Conservation (phyloP, 768 basidiomycete species). For the Phlegmacium glaucopus region DNA sequence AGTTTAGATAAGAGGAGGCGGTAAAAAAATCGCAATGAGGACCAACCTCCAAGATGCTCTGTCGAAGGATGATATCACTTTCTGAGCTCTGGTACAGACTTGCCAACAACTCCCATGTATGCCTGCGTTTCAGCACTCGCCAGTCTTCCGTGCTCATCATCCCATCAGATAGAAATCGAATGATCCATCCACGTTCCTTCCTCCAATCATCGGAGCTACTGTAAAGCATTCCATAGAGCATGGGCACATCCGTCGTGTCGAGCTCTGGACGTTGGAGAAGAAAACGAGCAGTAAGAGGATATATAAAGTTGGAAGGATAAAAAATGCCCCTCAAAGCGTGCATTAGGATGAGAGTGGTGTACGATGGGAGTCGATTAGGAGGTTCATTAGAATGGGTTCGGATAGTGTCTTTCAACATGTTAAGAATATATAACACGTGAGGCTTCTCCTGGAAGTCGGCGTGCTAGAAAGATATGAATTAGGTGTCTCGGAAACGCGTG, state of each 20-base stretch:
- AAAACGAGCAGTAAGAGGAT: conserved; percentile 83
- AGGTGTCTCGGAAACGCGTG: too few relatives aligned
- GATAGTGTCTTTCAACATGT: conserved; percentile 57
- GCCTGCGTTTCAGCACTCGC: conserved; percentile 73
- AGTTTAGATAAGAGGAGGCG: background rate
- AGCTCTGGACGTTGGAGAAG: conserved; percentile 84
- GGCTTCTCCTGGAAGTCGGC: conserved; percentile 77
- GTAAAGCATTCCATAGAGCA: conserved; percentile 88
- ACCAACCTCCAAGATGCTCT: conserved; percentile 66
- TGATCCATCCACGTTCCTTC: conserved; percentile 87
- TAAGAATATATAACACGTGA: conserved; percentile 70
- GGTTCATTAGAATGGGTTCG: conserved; percentile 34
- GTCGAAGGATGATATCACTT: conserved; percentile 48
- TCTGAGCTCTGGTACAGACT: conserved; percentile 72
- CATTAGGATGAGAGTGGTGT: conserved; percentile 75
- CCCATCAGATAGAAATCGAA: conserved; percentile 78
- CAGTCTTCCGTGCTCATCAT: conserved; percentile 77
- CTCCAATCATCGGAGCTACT: conserved; percentile 79
- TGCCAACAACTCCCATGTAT: conserved; percentile 86
- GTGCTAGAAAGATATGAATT: too few relatives aligned
- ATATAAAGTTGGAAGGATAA: conserved; percentile 85
- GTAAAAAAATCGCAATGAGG: background rate
- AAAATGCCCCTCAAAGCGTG: conserved; percentile 82
- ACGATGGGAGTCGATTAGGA: conserved; percentile 65
- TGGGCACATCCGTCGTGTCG: conserved; percentile 81